These are phyloP conservation scores for Gonapodya prolifera DNA, from an alignment of 192 early-diverging fungal genomes.

Conservation along the genomic window DNA sequence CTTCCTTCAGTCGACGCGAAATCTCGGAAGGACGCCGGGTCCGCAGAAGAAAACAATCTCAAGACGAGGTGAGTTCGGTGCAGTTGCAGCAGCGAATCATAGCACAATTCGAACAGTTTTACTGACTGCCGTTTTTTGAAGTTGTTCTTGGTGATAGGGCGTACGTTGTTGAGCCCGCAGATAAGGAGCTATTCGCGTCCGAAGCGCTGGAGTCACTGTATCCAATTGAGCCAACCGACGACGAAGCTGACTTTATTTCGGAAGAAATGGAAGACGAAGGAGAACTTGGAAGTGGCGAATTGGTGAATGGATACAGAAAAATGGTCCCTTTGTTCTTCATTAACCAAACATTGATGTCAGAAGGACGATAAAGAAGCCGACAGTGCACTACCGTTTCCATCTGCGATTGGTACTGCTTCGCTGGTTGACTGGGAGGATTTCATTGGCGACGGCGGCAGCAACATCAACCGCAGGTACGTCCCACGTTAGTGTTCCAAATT, in stretches of 20 bases:
- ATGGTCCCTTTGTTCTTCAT: background rate
- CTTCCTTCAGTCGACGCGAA: background rate
- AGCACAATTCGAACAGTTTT: too few relatives aligned
- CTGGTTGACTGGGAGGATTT: conserved; percentile 54
- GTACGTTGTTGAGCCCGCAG: background rate
- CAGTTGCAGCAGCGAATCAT: too few relatives aligned
- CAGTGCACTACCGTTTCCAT: background rate
- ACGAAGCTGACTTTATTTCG: background rate
- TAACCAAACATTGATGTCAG: background rate
- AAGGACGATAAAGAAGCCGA: background rate
- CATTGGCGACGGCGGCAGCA: conserved; percentile 69
- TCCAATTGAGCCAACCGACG: background rate
- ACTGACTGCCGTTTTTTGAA: background rate
- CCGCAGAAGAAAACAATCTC: background rate
- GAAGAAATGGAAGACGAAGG: background rate
- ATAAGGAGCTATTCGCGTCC: background rate
- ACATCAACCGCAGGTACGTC: conserved; percentile 35
- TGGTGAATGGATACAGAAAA: background rate
- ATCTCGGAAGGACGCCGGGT: background rate
- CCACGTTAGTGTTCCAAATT: conserved; percentile 67
- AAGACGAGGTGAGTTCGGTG: background rate
- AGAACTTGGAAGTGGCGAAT: background rate
- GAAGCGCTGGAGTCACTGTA: background rate
- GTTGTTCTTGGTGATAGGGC: background rate
- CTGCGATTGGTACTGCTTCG: background rate